Base-by-base conservation (phyloP, 148 eudicot genomes). In the Fagopyrum tataricum region DNA sequence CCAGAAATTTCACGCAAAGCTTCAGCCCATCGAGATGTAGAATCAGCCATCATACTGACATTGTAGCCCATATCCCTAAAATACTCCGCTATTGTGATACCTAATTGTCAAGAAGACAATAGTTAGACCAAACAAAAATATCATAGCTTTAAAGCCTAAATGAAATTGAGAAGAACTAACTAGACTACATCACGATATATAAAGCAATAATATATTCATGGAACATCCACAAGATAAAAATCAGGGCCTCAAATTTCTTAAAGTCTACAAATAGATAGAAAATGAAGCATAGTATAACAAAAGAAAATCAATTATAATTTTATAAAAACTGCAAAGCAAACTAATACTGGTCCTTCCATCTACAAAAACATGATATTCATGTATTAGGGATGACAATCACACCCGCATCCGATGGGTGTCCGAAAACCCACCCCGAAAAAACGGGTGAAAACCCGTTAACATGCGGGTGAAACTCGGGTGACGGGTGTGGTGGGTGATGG, bases 11-110 rank as follows among this genome's bases (percentile, higher is more conserved):
- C 99, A 87, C 97, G 96, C 82, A 95, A 80, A 78, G 99, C 99
- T 83, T 95, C 99, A 76, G 99, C 99, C 99, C 99, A 91, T 43
- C 99, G 94, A 53, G 99, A 95, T 52, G 99, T 95, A 75, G 99
- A 95, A 78, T 95, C 99, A 71, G 99, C 99, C 99, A 95, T 95
- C 99, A 95, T 95, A 86, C 99, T 95, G 46, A 95, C 99, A 78
- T 95, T 95, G 96, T 95, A 88, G 21, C 99, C 97, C 99, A 95
- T 95, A 78, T 95, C 97, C 89, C 99, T 90, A 77, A 88, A 95
- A 78, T 95, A 95, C 79, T 95, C 99, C 73, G 99, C 99, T 49
- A 95, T 91, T 5, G 99, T 95, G 51, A 95, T 95, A 44, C 97
- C 99, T 95, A 72, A 75, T 47, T 78, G 55, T 53, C 41, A 72